Base-by-base conservation (phyloP, 331 rosid genomes). In the Cydonia oblonga region DNA sequence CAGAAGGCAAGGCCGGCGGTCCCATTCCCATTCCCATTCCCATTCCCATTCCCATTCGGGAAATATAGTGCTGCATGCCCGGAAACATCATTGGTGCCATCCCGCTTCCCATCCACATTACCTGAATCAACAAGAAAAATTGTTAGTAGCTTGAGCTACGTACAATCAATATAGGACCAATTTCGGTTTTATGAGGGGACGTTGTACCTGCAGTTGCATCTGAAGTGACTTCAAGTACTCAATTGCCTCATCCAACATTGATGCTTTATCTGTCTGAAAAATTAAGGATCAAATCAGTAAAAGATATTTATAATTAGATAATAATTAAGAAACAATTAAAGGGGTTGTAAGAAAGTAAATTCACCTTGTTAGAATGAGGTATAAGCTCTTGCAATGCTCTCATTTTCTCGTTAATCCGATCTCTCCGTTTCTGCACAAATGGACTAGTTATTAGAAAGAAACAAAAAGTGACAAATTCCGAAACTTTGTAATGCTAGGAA, bases 381-480 rank as follows among this genome's bases (percentile, higher is more conserved):
- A 92, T 88, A 57, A 92, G 92, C 88, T 92, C 90, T 77, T 92
- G 96, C 86, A 92, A 74, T 35, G 91, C 86, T 74, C 29, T 90
- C 96, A 92, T 90, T 85, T 85, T 92, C 87, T 90, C 98, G 35
- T 90, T 90, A 83, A 92, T 92, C 85, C 92, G 88, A 75, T 92
- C 98, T 87, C 98, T 87, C 66, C 98, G 75, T 80, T 84, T 90
- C 98, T 90, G 84, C 81, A 82, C 53, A 56, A 70, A 38, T 44
- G 78, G 61, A 81, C 11, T 20, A 82, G 7, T 62, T 61, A 57
- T 10, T 23, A 30, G 8, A 46, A 16, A 32, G 6, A 69, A 42
- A 61, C 13, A 64, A 25, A 12, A 59, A 15, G 13, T 4, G 15
- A 64, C 18, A 69, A 63, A 22, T 61, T 25, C 49, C 51, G 35